phyloP scores from a whole-genome alignment of 345 rosid genomes.

The Sapria himalayana region DNA sequence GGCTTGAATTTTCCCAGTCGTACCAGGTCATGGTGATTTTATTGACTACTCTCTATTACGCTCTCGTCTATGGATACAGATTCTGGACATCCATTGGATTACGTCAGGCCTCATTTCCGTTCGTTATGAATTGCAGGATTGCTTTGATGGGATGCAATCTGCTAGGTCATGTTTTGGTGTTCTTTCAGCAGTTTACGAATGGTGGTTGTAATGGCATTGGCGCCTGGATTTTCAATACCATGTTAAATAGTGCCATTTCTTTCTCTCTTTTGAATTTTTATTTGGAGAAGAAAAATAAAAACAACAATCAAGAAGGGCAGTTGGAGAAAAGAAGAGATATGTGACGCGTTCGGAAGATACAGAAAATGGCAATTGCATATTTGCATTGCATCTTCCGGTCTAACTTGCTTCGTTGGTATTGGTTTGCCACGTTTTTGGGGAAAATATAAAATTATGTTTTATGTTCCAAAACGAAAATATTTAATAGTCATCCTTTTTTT shows the following conservation, averaged over 20 bases:
- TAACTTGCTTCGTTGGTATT: no score
- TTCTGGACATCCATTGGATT: constrained; percentile 54
- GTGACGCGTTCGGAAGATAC: no score
- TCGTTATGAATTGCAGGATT: constrained; percentile 48
- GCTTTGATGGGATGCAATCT: constrained; percentile 38
- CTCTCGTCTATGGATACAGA: constrained; percentile 51
- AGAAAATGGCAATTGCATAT: no score
- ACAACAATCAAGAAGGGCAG: not conserved
- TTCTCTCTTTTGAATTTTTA: constrained; percentile 44
- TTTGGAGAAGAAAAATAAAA: constrained; percentile 14
- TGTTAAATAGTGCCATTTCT: constrained; percentile 43
- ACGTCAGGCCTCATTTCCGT: constrained; percentile 48
- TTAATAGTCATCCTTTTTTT: no score
- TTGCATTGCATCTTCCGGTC: no score
- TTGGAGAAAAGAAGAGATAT: not conserved
- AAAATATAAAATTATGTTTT: no score
- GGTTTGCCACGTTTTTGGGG: no score
- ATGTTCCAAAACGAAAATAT: no score
- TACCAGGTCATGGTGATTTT: constrained; percentile 70
- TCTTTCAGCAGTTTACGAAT: constrained; percentile 43
- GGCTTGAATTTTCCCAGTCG: constrained; percentile 84
- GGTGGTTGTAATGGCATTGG: constrained; percentile 93
- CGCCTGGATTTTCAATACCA: constrained; percentile 69
- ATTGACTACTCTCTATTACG: constrained; percentile 41
- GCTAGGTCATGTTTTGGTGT: constrained; percentile 60